Evolutionary conservation across 371 early-diverging fungal genomes (phyloP), one percentile per base, ranked within the genome.

Genomic region (Coemansia sp.): DNA sequence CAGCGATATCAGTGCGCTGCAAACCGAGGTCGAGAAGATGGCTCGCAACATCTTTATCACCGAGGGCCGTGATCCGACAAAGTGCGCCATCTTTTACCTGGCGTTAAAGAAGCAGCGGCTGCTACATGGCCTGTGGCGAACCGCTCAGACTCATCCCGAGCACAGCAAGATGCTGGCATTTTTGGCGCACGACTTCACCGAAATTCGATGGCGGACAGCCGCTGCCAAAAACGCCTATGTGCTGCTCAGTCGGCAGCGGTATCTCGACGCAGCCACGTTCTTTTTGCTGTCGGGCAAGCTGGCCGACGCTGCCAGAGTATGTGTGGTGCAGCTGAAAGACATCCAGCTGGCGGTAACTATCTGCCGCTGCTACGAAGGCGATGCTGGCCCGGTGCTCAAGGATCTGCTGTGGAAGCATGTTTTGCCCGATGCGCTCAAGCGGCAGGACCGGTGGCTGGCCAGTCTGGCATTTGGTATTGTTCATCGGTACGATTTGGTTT

Each of bases 211-310:
- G 97, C 86, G 84, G 68, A 90, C 87, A 9, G 94, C 97, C 0
- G 99, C 99, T 1, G 78, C 90, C 8, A 99, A 99, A 77, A 99
- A 99, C 74, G 99, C 99, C 0, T 99, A 90, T 81, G 98, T 89
- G 7, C 76, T 98, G 35, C 80, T 99, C 30, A 95, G 98, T 62
- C 93, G 90, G 65, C 97, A 97, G 68, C 84, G 99, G 53, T 96
- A 81, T 86, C 90, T 90, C 50, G 93, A 96, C 65, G 96, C 98
- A 0, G 97, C 90, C 0, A 88, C 95, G 0, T 99, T 99, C 77
- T 99, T 99, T 66, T 69, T 99, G 60, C 82, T 99, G 11, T 97
- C 87, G 1, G 92, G 89, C 54, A 85, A 85, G 41, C 75, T 94
- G 5, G 82, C 83, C 48, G 98, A 99, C 80, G 97, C 98, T 1